Base-by-base conservation (phyloP, 371 early-diverging fungal genomes). In the Mucor racemosus region DNA sequence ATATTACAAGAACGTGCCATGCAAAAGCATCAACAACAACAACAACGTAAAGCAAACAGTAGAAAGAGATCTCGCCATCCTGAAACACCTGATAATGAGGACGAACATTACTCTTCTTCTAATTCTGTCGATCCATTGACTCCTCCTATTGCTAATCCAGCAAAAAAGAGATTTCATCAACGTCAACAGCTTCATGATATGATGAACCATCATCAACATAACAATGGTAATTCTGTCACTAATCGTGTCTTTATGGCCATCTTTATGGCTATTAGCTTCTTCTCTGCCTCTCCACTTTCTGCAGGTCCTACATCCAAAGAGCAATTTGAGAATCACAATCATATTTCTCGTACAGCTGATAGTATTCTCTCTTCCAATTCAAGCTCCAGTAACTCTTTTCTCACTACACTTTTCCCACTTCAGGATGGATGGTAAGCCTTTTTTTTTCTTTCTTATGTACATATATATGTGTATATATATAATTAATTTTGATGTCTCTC, bases 231-330 rank as follows among this genome's bases (percentile, higher is more conserved):
- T 1, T 17, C 61, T 7, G 48, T 59, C 4, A 50, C 70, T n/a
- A 75, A 77, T 15, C 81, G 81, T 42, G 73, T 79, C 10, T 80
- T 84, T 44, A 81, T 81, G 84, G 81, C 82, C 8, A 58, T 78
- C 9, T 81, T 81, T 55, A 80, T 78, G 77, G 73, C 74, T 11
- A 71, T 82, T 41, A 72, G 78, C 26, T 71, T 80, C 66, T 80
- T 82, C 44, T 80, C 84, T 9, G 62, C 81, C 0, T 76, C 79
- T 14, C 84, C 84, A 21, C 66, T 83, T 14, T 79, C 76, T 9
- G 66, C 80, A 13, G 77, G 78, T 5, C 69, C 84, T 13, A 69
- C 67, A 7, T 70, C 68, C 17, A 63, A 74, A 33, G 79, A 75
- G 9, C 79, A 82, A 44, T 75, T 68, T 61, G 72, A 77, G 36